phyloP scores from a whole-genome alignment of 2,329 filamentous ascomycete species.

The Phyllosticta ampelicida region DNA sequence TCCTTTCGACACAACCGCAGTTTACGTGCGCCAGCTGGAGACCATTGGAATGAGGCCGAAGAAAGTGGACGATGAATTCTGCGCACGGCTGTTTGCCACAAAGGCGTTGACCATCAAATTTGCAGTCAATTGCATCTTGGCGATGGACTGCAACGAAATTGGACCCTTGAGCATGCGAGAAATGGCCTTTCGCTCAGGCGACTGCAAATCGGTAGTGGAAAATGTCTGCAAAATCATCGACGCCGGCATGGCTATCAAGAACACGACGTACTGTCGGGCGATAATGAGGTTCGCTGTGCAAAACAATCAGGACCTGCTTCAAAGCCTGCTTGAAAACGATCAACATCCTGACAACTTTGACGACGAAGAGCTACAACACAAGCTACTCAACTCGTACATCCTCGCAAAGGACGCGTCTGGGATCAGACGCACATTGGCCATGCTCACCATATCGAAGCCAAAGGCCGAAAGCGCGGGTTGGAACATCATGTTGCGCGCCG shows the following conservation, averaged over 20 bases:
- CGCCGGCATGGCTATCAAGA: constrained; percentile 51
- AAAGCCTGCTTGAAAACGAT: constrained; percentile 46
- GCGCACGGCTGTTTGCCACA: constrained; percentile 73
- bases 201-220: constrained; percentile 43
- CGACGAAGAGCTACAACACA: constrained; percentile 43
- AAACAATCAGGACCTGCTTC: constrained; percentile 42
- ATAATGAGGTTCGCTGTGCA: constrained; percentile 53
- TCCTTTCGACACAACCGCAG: neutral
- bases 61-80: constrained; percentile 49
- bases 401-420: constrained; percentile 39
- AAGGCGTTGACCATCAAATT: constrained; percentile 62
- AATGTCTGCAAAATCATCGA: constrained; percentile 52
- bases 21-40: neutral
- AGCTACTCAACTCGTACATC: constrained; percentile 43
- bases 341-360: constrained; percentile 55
- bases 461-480: constrained; percentile 29
- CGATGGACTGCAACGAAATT: constrained; percentile 60
- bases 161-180: constrained; percentile 69
- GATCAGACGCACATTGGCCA: constrained; percentile 45
- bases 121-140: constrained; percentile 57
- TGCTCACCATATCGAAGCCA: constrained; percentile 37
- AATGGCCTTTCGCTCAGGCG: constrained; percentile 56
- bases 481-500: constrained; percentile 38
- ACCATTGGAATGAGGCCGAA: constrained; percentile 22
- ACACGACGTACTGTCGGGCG: constrained; percentile 54